Base-by-base conservation (phyloP, 108 stramenopile species). In the Nitzschia inconspicua region DNA sequence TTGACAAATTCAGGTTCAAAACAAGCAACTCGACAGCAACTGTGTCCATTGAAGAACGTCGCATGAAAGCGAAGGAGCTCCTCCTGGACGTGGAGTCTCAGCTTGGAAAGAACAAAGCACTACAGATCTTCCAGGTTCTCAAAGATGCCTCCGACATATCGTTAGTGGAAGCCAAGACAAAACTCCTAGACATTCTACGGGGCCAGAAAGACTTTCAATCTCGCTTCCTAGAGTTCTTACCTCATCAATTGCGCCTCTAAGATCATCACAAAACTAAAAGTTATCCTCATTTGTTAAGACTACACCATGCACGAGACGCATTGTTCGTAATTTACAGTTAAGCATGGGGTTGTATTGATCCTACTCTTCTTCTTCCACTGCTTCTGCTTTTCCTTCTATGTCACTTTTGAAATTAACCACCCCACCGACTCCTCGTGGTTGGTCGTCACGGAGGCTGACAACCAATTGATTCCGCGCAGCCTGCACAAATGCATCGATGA, bases 141-240 rank as follows among this genome's bases (percentile, higher is more conserved):
- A 66, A 73, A 41, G 28, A 61, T 5, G 65, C 75, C 25, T 70
- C 65, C 31, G 50, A 67, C 30, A 60, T 47, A 10, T 68, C 76
- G 5, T 41, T 82, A 20, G 9, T 18, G 8, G 70, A 83, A 7
- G 32, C 35, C 24, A 43, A 61, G 13, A 37, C 26, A 9, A 46
- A 41, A 31, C 11, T 64, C 14, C 41, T 84, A 30, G 67, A 66
- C 18, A 61, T 85, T 44, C 58, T 91, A 63, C 56, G 82, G 43
- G 61, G 74, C 3, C 75, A 84, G 48, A 75, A 80, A 16, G 48
- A 73, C 22, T 64, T 91, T 27, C 66, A 84, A 29, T 43, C 62
- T 5, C 44, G 65, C 10, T 77, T 86, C 49, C 37, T 82, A 18
- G 71, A 68, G 0, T 88, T 86, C 50, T 63, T 91, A 18, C 90